Percentiles rank a stretch among this genome's conserved stretches.
Conservation (phyloP, 176 grass and related monocot species). For the Triticum timopheevii region DNA sequence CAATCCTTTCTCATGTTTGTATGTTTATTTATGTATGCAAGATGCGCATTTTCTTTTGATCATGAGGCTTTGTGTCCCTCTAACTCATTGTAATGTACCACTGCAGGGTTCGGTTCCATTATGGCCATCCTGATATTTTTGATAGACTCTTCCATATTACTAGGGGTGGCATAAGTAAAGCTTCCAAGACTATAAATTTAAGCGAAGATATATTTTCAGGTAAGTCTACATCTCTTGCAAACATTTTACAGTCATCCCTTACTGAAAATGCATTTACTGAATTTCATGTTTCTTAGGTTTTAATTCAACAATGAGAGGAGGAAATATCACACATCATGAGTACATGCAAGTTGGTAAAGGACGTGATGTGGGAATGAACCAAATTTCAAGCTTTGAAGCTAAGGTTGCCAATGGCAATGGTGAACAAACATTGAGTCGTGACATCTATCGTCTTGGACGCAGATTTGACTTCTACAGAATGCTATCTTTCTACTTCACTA, state of each 20-base stretch:
- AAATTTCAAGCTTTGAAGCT: slow-evolving; percentile 96
- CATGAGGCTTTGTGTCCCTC: neutral
- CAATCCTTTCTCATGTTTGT: slow-evolving; percentile 9
- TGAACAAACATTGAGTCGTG: slow-evolving; percentile 97
- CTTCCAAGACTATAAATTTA: slow-evolving; percentile 94
- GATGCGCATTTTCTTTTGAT: slow-evolving; percentile 9
- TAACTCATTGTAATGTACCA: slow-evolving; percentile 14
- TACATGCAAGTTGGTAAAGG: slow-evolving; percentile 99
- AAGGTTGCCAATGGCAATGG: slow-evolving; percentile 94
- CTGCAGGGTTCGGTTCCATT: slow-evolving; percentile 92
- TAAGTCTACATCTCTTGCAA: slow-evolving; percentile 21
- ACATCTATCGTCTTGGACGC: slow-evolving; percentile 87
- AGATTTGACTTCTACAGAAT: slow-evolving; percentile 98
- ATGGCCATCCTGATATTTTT: slow-evolving; percentile 98
- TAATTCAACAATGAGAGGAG: slow-evolving; percentile 92
- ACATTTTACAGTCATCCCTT: slow-evolving; percentile 5
- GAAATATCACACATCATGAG: slow-evolving; percentile 91
- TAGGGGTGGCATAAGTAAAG: slow-evolving; percentile 97
- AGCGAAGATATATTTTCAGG: slow-evolving; percentile 99
- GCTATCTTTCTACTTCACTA: slow-evolving; percentile 96
- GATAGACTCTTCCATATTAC: slow-evolving; percentile 99
- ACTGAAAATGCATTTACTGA: slow-evolving; percentile 22
- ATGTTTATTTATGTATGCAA: neutral
- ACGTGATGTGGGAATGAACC: slow-evolving; percentile 97
- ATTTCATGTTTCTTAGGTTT: slow-evolving; percentile 58